Base-by-base conservation (phyloP, 192 early-diverging fungal species). In the Backusella tarrabulga region DNA sequence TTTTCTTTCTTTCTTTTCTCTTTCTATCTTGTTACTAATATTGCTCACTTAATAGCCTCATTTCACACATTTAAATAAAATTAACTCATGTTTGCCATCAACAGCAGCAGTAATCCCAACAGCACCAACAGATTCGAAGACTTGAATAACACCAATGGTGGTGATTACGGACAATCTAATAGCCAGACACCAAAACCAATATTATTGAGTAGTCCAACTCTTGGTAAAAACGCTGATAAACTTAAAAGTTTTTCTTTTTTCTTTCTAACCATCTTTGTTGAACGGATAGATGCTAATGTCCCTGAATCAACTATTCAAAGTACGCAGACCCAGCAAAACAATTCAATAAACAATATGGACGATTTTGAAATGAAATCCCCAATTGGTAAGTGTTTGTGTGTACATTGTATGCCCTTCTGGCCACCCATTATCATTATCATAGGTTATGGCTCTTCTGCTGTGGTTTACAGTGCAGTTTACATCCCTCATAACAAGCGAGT, bases 401-500 rank as follows among this genome's bases (percentile, higher is more conserved):
- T 21, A n/a, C 15, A 35, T 6, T 68, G 1, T 6, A 71, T 41
- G 38, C 69, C 5, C 9, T 29, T 12, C 38, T n/a, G 8, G 14
- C 19, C 11, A 44, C 19, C 29, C 71, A 52, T 21, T 21, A 68
- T 63, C 52, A 32, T 29, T 69, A 54, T 50, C 7, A 66, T 76
- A 93, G 94, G 94, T 6, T 95, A 95, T 83, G 95, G 95, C 17
- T 94, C 93, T 0, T 96, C 95, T 15, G 95, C 95, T 1, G 83
- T 92, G 12, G 95, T 96, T 4, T 94, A 95, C 80, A 87, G 87
- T 73, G 95, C 95, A 21, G 79, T 87, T 63, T 95, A 94, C 78
- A 89, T 89, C 35, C 93, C 94, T 0, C 71, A 87, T 26, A 88
- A 89, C 63, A 92, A 87, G 77, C 80, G 86, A 21, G 90, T 95